Percentiles rank a stretch among this genome's conserved stretches.
These are phyloP conservation scores for Auricularia sp. DNA, from an alignment of 768 basidiomycete species.

Conservation along the genomic window DNA sequence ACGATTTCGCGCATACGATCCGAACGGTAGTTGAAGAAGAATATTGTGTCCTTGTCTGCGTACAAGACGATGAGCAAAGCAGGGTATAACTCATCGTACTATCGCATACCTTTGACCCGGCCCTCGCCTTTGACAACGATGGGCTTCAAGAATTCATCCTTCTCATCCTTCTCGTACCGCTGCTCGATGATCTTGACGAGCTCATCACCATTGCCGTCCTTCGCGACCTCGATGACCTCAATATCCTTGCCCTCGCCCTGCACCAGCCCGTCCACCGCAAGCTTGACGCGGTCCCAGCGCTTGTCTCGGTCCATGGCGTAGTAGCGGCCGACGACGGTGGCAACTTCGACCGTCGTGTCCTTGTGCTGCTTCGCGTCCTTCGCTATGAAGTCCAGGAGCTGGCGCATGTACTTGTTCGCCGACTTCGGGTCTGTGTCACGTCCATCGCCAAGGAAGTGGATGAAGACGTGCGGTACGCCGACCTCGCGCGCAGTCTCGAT, in stretches of 20 bases:
- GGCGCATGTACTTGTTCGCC: conserved; percentile 62
- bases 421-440: conserved; percentile 89
- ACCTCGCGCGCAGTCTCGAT: conserved; percentile 83
- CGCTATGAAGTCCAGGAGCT: conserved; percentile 67
- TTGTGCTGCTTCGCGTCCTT: conserved; percentile 22
- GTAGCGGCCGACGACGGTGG: conserved; percentile 83
- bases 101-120: conserved; percentile 59
- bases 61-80: not conserved
- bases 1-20: conserved; percentile 91
- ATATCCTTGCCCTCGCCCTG: conserved; percentile 49
- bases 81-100: not conserved
- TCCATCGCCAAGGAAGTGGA: conserved; percentile 94
- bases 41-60: conserved; percentile 75
- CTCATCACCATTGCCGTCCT: conserved; percentile 35
- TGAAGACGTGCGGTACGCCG: conserved; percentile 74
- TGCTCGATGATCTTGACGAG: conserved; percentile 57
- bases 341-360: conserved; percentile 69
- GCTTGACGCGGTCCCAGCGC: conserved; percentile 89
- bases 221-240: conserved; percentile 29
- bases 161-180: conserved; percentile 76
- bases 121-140: conserved; percentile 79
- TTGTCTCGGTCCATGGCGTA: conserved; percentile 97
- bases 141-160: conserved; percentile 94
- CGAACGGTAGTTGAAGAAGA: conserved; percentile 96
- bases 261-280: conserved; percentile 79